A percentile compares a stretch with the other conserved stretches of the same genome.
Evolutionary conservation across 1,284 basidiomycete genomes (phyloP).

Genomic region (Mycosarcoma mackinlayi): DNA sequence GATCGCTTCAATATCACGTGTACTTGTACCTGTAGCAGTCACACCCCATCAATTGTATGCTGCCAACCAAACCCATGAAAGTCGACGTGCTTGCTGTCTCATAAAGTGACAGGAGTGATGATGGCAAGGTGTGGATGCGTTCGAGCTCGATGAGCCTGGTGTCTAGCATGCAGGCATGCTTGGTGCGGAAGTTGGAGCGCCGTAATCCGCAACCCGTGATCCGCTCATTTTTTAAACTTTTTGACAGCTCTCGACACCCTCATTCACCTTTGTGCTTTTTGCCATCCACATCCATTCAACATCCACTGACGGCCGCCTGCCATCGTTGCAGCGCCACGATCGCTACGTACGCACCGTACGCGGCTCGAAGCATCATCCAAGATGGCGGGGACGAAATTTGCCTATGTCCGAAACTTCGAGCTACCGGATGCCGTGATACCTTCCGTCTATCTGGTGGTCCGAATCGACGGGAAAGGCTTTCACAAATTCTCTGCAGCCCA

Average conservation of each 20-base stretch:
- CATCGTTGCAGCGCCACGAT: no score
- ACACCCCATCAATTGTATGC: no score
- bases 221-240: conserved; percentile 8
- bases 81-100: no score
- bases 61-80: no score
- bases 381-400: conserved; percentile 92
- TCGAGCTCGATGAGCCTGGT: background rate
- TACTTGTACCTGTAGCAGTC: conserved; percentile 14
- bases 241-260: conserved; percentile 13
- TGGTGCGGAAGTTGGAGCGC: no score
- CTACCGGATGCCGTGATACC: conserved; percentile 86
- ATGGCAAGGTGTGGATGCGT: background rate
- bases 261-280: conserved; percentile 7
- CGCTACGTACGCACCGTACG: no score
- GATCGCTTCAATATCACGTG: conserved; percentile 2
- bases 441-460: conserved; percentile 83
- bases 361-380: background rate
- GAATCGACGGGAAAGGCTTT: conserved; percentile 93
- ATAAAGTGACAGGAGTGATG: no score
- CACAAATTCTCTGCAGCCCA: conserved; percentile 92
- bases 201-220: conserved; percentile 26
- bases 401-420: conserved; percentile 91
- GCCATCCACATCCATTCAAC: background rate
- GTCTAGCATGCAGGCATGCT: no score
- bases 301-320: no score